Base-by-base conservation (phyloP, 805 yeast genomes). In the Kuraishia cidri region DNA sequence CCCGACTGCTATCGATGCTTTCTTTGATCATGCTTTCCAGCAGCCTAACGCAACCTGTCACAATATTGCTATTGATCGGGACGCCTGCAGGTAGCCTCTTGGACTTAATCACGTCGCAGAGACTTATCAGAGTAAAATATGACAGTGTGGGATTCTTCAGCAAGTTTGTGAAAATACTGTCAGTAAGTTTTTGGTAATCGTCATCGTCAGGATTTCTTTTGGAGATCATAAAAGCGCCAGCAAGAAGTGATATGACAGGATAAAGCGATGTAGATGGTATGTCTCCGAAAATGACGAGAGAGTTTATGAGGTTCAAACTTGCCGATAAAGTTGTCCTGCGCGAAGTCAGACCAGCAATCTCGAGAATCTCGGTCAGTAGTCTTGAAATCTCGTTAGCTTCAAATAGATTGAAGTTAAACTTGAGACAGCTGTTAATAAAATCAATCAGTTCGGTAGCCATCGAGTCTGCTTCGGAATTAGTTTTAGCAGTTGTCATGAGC, bases 391-490 rank as follows among this genome's bases (percentile, higher is more conserved):
- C n/a, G n/a, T n/a, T n/a, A n/a, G n/a, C n/a, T n/a, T 44, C 44
- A 27, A 50, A 45, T 24, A 42, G 30, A 17, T 24, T 38, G 31
- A 41, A 41, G 29, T 47, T 50, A 37, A 37, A 38, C 15, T 39
- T 39, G 7, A 54, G 27, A 33, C 54, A 45, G 9, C 38, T 37
- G 3, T 38, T 36, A 7, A 50, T 31, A 9, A 45, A 35, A 5
- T 35, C n/a, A n/a, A n/a, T n/a, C n/a, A n/a, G n/a, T n/a, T n/a
- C n/a, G n/a, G n/a, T n/a, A n/a, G n/a, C n/a, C n/a, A n/a, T n/a
- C n/a, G n/a, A n/a, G n/a, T n/a, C n/a, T n/a, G n/a, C n/a, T n/a
- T n/a, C n/a, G n/a, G n/a, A n/a, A n/a, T n/a, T n/a, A n/a, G n/a
- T n/a, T n/a, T n/a, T n/a, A n/a, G n/a, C n/a, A n/a, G n/a, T n/a